Evolutionary conservation across 257 asterid genomes (phyloP).

Genomic region (Ballota nigra): DNA sequence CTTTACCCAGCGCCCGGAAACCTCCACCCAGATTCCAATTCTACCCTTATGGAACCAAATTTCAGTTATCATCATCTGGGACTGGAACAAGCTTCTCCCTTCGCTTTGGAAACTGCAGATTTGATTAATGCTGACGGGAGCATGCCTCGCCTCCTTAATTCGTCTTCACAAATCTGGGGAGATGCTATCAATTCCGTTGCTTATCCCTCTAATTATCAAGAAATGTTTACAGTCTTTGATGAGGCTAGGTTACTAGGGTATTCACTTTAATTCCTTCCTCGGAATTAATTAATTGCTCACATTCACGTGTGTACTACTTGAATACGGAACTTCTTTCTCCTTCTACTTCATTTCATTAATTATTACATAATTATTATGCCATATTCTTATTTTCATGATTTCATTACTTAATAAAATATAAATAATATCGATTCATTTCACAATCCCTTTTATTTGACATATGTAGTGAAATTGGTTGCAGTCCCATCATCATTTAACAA

Average conservation of each 20-base stretch:
- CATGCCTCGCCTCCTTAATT: background rate
- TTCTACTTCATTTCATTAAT: constrained; percentile 20
- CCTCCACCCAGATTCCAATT: background rate
- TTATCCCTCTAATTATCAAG: constrained; percentile 21
- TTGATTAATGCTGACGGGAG: too few relatives aligned
- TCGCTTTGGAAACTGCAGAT: too few relatives aligned
- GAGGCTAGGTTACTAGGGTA: constrained; percentile 22
- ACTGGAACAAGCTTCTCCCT: too few relatives aligned
- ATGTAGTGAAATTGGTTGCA: too few relatives aligned
- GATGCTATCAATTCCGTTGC: constrained; percentile 20
- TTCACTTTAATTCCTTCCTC: background rate
- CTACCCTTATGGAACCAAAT: too few relatives aligned
- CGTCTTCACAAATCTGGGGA: constrained; percentile 27
- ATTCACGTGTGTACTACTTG: too few relatives aligned
- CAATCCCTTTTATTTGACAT: too few relatives aligned
- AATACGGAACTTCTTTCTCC: constrained; percentile 12
- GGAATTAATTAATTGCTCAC: background rate
- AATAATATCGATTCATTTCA: too few relatives aligned
- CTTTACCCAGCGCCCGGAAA: too few relatives aligned
- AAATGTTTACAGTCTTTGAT: constrained; percentile 17
- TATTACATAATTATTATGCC: background rate
- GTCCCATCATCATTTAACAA: too few relatives aligned
- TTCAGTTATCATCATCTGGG: too few relatives aligned
- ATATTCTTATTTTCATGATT: background rate
- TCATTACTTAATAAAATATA: background rate